Evolutionary conservation across 2,329 filamentous ascomycete genomes (phyloP), one percentile per base, ranked within the genome.

Genomic region (Dactylellina drechsleri): DNA sequence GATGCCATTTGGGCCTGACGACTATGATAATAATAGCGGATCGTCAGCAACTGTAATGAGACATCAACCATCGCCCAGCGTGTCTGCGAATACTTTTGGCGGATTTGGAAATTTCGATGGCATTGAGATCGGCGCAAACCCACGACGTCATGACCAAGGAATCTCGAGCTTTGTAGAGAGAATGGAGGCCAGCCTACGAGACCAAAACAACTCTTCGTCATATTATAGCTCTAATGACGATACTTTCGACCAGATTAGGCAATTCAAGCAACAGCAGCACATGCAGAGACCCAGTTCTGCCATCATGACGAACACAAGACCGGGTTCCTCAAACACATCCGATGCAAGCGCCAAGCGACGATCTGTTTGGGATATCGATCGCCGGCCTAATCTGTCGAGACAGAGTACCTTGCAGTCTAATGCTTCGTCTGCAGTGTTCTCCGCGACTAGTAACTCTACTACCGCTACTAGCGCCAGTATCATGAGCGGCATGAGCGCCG

Each of bases 401-500:
- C 75, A 77, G 40, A 77, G 71, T 36, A 77, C 75, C 18, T 41
- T 73, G n/a, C 68, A 68, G 31, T 73, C 70, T 40, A 73, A 68
- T 28, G 59, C 41, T 18, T 77, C 68, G 1, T 77, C 75, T 7
- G 75, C 75, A 8, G 66, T 77, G 6, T 73, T 73, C 60, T 77
- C 68, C 59, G 91, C 89, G 5, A 86, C 86, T 78, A 85, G 84
- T 71, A 91, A 88, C 77, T 87, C 86, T 47, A 92, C 90, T 77
- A 93, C 91, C 0, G 88, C 91, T 78, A 89, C 88, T 15, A 89
- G 90, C 78, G 88, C 90, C 79, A 98, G 92, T 79, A 82, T 99
- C 50, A 97, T 97, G 94, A 98, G 94, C 81, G 95, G 94, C 2
- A 86, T 88, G 61, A 98, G 95, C 62, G 95, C 95, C 0, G 90